Evolutionary conservation across 2,329 filamentous ascomycete genomes (phyloP), one percentile per base, ranked within the genome.

Genomic region (Metarhizium brunneum): DNA sequence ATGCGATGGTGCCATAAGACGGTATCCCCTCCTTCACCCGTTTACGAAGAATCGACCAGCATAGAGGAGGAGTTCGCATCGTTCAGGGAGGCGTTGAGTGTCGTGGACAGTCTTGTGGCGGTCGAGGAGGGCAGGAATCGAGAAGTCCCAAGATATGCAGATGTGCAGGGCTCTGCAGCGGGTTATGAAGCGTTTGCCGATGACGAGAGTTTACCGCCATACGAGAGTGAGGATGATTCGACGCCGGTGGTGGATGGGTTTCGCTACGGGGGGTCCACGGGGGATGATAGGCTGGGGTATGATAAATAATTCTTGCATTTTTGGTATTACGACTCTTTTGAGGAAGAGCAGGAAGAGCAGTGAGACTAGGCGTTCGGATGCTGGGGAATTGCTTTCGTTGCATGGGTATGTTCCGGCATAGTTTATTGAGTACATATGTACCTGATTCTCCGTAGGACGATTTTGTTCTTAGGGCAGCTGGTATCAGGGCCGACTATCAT

Each of bases 31-130:
- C 25, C 25, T 25, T 61, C 18, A 43, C 58, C 50, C 35, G 40
- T 30, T 52, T 54, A 20, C 29, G 48, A 40, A 18, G 40, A 43
- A 14, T 43, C 40, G 57, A 43, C 36, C 18, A 53, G n/a, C 52
- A 75, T 79, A 71, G 74, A 76, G 59, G 71, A 78, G 60, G 76
- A 79, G 61, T 71, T 80, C 59, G 72, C 75, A 3, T 68, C 73
- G 51, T 76, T 80, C 64, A 71, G 76, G 2, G 69, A 70, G 52
- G 76, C 72, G 2, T 76, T 75, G 6, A 68, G 69, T 6, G 67
- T 78, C 48, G 74, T 80, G 0, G 72, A 72, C 45, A 71, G 74
- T 45, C 68, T 80, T 53, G 69, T 79, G 25, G 67, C 73, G 6
- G 73, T 71, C 2, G 75, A 76, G 55, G 74, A 76, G 58, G 71